phyloP scores from a whole-genome alignment of 192 early-diverging fungal genomes.

The Podila verticillata region DNA sequence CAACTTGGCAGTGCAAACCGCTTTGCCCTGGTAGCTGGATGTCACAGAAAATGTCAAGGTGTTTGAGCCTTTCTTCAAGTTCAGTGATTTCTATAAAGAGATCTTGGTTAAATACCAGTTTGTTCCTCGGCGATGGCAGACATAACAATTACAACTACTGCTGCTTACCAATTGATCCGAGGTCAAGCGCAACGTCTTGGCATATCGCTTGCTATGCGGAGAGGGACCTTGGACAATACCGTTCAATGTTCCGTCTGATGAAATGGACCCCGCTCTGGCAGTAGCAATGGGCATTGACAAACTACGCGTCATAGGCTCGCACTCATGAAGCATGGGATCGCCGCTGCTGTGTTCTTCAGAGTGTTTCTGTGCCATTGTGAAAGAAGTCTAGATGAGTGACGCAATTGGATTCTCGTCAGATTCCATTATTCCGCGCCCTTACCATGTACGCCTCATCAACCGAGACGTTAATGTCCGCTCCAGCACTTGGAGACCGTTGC shows the following conservation, averaged over 20 bases:
- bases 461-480: neutral
- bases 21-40: conserved; percentile 80
- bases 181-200: conserved; percentile 91
- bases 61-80: conserved; percentile 88
- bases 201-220: conserved; percentile 62
- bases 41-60: conserved; percentile 88
- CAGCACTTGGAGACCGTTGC: conserved; percentile 8
- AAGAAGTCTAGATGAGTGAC: no score
- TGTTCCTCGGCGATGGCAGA: no score
- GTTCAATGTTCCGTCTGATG: conserved; percentile 10
- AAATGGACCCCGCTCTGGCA: no score
- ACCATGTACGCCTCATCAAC: no score
- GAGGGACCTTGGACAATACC: conserved; percentile 18
- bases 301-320: no score
- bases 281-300: neutral
- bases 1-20: conserved; percentile 85
- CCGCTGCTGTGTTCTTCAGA: no score
- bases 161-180: conserved; percentile 79
- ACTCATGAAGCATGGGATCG: no score
- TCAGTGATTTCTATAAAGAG: conserved; percentile 60
- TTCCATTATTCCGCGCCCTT: no score
- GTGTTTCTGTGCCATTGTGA: no score
- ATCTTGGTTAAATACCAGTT: no score
- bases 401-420: no score
- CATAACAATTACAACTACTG: no score